Percentiles rank a stretch among this genome's conserved stretches.
Evolutionary conservation across 495 filamentous ascomycete genomes (phyloP).

Genomic region (Aspergillus incahuasiensis): DNA sequence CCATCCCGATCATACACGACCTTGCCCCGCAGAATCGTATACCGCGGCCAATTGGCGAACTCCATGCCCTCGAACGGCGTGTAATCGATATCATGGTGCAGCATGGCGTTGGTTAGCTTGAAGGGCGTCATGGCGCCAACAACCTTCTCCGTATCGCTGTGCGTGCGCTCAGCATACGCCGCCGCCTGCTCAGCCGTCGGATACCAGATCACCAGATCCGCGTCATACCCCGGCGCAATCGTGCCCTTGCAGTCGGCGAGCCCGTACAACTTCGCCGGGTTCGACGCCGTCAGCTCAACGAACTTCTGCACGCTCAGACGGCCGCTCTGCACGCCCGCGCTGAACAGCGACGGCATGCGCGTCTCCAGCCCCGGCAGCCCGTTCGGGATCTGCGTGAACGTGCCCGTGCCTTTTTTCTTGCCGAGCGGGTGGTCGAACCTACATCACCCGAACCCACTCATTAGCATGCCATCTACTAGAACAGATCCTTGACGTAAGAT

Average conservation of each 20-base stretch:
- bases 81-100: constrained; percentile 59
- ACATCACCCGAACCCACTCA: too few relatives aligned
- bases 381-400: constrained; percentile 47
- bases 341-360: constrained; percentile 42
- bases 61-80: constrained; percentile 56
- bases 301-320: constrained; percentile 49
- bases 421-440: constrained; percentile 30
- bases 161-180: not conserved
- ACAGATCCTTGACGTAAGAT: too few relatives aligned
- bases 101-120: constrained; percentile 43
- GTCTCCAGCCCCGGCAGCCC: constrained; percentile 59
- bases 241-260: constrained; percentile 52
- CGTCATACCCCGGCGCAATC: constrained; percentile 50
- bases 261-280: constrained; percentile 59
- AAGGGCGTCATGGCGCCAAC: constrained; percentile 38
- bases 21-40: constrained; percentile 54
- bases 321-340: constrained; percentile 27
- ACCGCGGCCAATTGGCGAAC: constrained; percentile 56
- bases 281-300: constrained; percentile 53
- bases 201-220: constrained; percentile 45
- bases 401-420: constrained; percentile 32
- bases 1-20: constrained; percentile 54
- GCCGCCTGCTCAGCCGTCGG: constrained; percentile 20
- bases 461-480: not conserved
- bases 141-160: not conserved